Evolutionary conservation across 148 eudicot genomes (phyloP), one percentile per base, ranked within the genome.

Genomic region (Nyssa sinensis): DNA sequence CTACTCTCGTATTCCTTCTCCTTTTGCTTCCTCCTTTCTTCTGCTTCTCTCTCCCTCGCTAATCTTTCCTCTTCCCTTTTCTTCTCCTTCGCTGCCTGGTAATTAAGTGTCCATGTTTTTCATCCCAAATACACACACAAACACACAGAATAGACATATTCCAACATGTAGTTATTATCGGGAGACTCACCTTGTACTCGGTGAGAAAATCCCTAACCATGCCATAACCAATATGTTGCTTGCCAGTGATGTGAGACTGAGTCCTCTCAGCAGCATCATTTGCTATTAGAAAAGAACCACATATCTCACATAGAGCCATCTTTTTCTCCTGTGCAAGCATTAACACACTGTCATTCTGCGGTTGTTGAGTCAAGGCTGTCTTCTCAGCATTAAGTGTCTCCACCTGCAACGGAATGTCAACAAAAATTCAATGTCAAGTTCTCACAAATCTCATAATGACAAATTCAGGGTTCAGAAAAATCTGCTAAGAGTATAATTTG

Each of bases 191-290:
- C 96, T 92, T 90, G 77, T 84, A 72, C 81, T 92, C 97, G 0
- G 81, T 33, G 4, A 95, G 82, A 77, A 87, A 92, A 76, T 92
- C 98, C 74, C 96, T 91, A 67, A 92, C 93, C 89, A 92, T 72
- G 80, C 98, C 98, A 81, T 90, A 92, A 37, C 98, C 98, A 79
- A 95, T 81, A 68, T 95, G 98, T 75, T 95, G 98, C 89, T 95
- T 95, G 67, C 98, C 98, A 28, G 97, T 86, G 74, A 95, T 81
- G 72, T 95, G 98, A 64, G 98, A 95, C 79, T 95, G 98, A 67
- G 96, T 89, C 83, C 98, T 90, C 80, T 95, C 98, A 21, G 83
- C 81, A 62, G 91, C 98, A 77, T 95, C 98, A 76, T 95, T 95
- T 61, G 97, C 98, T 33, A 95, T 81, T 55, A 95, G 84, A 78